phyloP scores from a whole-genome alignment of 108 stramenopile species.

The Conticribra guillardii region DNA sequence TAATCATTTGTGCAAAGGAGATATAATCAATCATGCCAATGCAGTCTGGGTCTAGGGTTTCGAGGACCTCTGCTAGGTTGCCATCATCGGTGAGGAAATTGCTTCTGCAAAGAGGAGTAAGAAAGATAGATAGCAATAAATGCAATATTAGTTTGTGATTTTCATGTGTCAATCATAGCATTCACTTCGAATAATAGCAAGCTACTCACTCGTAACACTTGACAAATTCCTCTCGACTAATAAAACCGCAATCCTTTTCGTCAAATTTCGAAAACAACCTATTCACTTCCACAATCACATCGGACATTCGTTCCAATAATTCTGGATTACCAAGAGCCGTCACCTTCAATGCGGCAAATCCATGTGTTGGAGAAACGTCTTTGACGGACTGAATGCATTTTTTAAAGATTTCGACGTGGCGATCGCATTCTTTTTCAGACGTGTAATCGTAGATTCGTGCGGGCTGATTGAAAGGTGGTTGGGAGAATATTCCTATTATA shows the following conservation, averaged over 20 bases:
- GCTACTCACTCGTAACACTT: conserved; percentile 18
- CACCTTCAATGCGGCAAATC: conserved; percentile 95
- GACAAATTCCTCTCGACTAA: conserved; percentile 73
- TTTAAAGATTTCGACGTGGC: conserved; percentile 69
- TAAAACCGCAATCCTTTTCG: conserved; percentile 48
- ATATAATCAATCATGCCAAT: conserved; percentile 81
- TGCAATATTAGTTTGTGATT: too few species aligned
- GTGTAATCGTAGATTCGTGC: conserved; percentile 80
- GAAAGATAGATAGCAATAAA: too few species aligned
- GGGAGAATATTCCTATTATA: conserved; percentile 17
- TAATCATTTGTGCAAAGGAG: conserved; percentile 72
- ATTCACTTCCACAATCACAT: conserved; percentile 72
- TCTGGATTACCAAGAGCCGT: conserved; percentile 94
- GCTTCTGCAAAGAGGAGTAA: conserved; percentile 12
- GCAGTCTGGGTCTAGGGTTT: conserved; percentile 62
- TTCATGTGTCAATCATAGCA: too few species aligned
- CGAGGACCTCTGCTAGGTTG: conserved; percentile 53
- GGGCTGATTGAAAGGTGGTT: conserved; percentile 54
- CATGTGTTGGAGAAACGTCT: conserved; percentile 59
- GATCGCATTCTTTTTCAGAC: conserved; percentile 85
- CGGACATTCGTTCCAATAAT: conserved; percentile 86
- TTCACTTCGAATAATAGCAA: conserved; percentile 6
- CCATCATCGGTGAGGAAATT: conserved; percentile 51
- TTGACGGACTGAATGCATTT: conserved; percentile 85
- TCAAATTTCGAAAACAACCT: conserved; percentile 78